Evolutionary conservation across 2,329 filamentous ascomycete species (phyloP).

Genomic region (Penicillium occitanis): DNA sequence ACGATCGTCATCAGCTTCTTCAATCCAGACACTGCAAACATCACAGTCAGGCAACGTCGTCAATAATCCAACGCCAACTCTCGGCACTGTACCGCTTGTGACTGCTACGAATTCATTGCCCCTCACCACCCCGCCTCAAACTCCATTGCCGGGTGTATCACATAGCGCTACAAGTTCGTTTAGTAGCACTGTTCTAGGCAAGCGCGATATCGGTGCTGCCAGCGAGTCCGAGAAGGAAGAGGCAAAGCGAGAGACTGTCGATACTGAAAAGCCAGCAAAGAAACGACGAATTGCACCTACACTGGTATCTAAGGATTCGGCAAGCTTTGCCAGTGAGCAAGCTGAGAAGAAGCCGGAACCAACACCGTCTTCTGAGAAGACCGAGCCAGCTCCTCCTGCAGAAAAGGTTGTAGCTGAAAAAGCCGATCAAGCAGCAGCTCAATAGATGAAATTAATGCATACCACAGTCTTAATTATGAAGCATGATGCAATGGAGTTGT

Average conservation of each 20-base stretch:
- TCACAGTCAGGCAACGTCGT: constrained; percentile 53
- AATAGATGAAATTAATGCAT: constrained; percentile 7
- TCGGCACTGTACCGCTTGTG: constrained; percentile 73
- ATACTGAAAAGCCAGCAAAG: constrained; percentile 56
- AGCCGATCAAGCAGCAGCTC: not conserved
- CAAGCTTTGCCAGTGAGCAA: not conserved
- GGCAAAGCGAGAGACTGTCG: constrained; percentile 24
- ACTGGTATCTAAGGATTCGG: constrained; percentile 44
- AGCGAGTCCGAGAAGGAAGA: constrained; percentile 50
- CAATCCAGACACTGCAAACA: constrained; percentile 61
- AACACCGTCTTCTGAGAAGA: not conserved
- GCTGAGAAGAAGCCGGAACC: not conserved
- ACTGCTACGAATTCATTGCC: constrained; percentile 74
- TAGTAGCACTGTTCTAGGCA: constrained; percentile 55
- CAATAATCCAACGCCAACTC: constrained; percentile 75
- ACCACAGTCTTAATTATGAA: constrained; percentile 10
- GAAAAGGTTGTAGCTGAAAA: not conserved
- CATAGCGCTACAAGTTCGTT: constrained; percentile 58
- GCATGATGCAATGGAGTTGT: constrained; percentile 15
- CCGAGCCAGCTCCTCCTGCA: not conserved
- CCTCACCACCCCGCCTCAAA: constrained; percentile 87
- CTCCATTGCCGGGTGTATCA: constrained; percentile 58
- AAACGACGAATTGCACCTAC: constrained; percentile 71
- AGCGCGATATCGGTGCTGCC: constrained; percentile 46
- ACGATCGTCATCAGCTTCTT: constrained; percentile 82